Evolutionary conservation across 2,329 filamentous ascomycete species (phyloP).

Genomic region (Endothia cerciana): DNA sequence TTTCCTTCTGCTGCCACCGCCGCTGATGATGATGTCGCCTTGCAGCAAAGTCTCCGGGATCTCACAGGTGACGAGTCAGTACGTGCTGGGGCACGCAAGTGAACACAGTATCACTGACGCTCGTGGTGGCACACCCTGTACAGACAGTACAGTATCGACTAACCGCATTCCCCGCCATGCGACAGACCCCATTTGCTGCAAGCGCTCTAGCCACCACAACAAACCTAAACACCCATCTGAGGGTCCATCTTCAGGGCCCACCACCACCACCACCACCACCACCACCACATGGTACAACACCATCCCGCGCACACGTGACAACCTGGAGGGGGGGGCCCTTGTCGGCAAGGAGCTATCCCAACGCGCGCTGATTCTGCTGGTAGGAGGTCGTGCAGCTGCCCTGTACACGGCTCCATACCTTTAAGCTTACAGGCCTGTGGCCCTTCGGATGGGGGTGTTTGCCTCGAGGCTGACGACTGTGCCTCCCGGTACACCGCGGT

Average conservation of each 20-base stretch:
- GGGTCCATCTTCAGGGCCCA: slow-evolving; percentile 21
- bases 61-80: neutral
- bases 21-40: slow-evolving; percentile 25
- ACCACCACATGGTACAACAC: neutral
- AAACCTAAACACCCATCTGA: neutral
- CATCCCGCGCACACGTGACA: slow-evolving; percentile 17
- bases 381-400: neutral
- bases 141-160: too few species aligned
- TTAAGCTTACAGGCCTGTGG: slow-evolving; percentile 11
- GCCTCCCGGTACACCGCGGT: too few species aligned
- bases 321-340: neutral
- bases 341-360: neutral
- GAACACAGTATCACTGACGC: too few species aligned
- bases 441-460: neutral
- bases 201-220: slow-evolving; percentile 20
- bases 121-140: too few species aligned
- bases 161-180: too few species aligned
- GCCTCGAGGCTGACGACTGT: slow-evolving; percentile 1
- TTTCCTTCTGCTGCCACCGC: neutral
- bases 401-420: neutral
- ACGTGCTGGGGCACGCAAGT: too few species aligned
- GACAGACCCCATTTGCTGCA: slow-evolving; percentile 21
- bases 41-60: slow-evolving; percentile 10
- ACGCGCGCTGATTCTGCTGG: slow-evolving; percentile 7
- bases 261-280: slow-evolving; percentile 11